Conservation (phyloP, 1,284 basidiomycete genomes). For the Lentinula novae-zelandiae region DNA sequence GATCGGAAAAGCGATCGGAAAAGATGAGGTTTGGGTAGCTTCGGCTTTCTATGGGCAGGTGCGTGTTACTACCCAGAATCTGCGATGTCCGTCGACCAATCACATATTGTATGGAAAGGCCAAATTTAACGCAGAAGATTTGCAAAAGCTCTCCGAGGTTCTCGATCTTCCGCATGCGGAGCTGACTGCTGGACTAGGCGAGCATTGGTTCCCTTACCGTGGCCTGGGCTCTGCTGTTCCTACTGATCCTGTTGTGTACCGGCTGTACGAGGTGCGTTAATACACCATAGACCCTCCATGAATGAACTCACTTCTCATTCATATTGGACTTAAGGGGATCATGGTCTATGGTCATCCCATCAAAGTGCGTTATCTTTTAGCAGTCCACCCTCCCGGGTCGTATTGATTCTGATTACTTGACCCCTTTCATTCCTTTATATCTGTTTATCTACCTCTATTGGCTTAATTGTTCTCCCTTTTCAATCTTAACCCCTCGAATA, state of each 20-base stretch:
- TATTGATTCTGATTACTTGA: background rate
- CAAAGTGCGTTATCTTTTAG: slow-evolving; percentile 44
- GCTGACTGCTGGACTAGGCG: slow-evolving; percentile 50
- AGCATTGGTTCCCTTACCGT: slow-evolving; percentile 72
- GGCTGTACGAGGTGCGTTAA: slow-evolving; percentile 71
- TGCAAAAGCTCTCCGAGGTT: slow-evolving; percentile 47
- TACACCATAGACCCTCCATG: background rate
- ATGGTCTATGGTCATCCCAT: slow-evolving; percentile 81
- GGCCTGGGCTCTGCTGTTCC: slow-evolving; percentile 67
- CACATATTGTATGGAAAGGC: slow-evolving; percentile 41
- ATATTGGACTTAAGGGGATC: slow-evolving; percentile 44
- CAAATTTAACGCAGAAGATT: slow-evolving; percentile 60
- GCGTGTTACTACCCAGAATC: slow-evolving; percentile 13
- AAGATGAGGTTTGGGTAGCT: slow-evolving; percentile 87
- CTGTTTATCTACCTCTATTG: background rate
- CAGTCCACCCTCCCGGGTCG: background rate
- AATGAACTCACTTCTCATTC: background rate
- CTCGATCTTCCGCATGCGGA: slow-evolving; percentile 42
- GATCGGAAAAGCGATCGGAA: slow-evolving; percentile 66
- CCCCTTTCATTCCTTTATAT: background rate
- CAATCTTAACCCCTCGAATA: slow-evolving; percentile 22
- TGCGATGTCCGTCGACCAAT: background rate
- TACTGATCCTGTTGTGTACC: slow-evolving; percentile 80
- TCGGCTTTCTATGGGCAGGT: slow-evolving; percentile 85
- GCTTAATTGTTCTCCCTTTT: background rate